Evolutionary conservation across 2,329 filamentous ascomycete genomes (phyloP), one percentile per base, ranked within the genome.

Genomic region (Helicocarpus griseus): DNA sequence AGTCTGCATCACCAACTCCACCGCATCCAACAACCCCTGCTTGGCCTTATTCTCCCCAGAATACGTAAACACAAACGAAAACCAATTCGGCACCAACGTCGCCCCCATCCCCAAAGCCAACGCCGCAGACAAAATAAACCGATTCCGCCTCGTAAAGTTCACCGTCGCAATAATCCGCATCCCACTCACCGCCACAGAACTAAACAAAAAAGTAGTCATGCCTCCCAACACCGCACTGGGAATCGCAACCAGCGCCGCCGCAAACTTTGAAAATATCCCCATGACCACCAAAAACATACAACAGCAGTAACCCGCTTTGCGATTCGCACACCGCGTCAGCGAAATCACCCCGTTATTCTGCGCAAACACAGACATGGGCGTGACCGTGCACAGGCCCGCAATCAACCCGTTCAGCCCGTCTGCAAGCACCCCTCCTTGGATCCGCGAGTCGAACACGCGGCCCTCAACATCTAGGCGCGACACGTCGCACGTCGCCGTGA

Each of bases 291-390:
- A 71, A 72, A 83, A 86, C 58, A 80, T 77, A 60, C 80, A 82
- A 60, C 77, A 80, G 53, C 76, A 80, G 67, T 83, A 86, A 0
- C 83, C 83, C 3, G 83, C 83, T 46, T 81, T 81, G 49, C 83
- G 76, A 61, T 83, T 85, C 1, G 83, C 83, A 58, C 83, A 86
- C 24, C 81, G 76, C 0, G 83, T 86, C 39, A 86, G 67, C 0
- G 80, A 78, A 52, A 85, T 85, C 53, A 84, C 82, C 56, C 81
- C 82, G 63, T 85, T 85, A 68, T 86, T 85, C 59, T 83, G 81
- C 0, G 82, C 82, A 58, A 85, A 85, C 0, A 79, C 81, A 2
- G 77, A 79, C 80, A 86, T 84, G 4, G 83, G 82, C 0, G 80
- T 82, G 55, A 84, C 83, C 5, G 83, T 86, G 63, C 77, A 80